A percentile compares a stretch with the other conserved stretches of the same genome.
Evolutionary conservation across 148 eudicot species (phyloP).

Genomic region (Dysphania ambrosioides): DNA sequence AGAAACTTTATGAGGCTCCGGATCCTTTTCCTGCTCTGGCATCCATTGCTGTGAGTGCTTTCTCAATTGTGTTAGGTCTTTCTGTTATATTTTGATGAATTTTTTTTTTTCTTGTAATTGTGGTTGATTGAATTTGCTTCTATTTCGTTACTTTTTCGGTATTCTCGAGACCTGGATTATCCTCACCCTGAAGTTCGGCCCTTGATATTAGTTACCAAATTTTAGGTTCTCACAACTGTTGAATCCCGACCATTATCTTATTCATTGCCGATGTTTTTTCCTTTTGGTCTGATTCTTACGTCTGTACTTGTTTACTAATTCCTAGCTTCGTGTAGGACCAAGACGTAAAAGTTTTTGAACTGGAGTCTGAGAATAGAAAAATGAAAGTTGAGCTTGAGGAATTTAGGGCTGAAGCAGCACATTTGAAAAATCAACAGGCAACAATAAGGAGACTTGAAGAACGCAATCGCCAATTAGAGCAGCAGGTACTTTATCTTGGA

Average conservation of each 20-base stretch:
- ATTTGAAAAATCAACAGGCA: constrained; percentile 97
- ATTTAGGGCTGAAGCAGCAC: constrained; percentile 87
- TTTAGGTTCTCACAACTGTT: neutral
- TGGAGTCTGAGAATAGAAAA: constrained; percentile 89
- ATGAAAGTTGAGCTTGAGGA: constrained; percentile 99
- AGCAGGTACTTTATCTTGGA: constrained; percentile 51
- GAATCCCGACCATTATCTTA: neutral
- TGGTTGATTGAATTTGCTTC: neutral
- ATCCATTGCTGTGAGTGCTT: constrained; percentile 73
- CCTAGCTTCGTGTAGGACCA: constrained; percentile 57
- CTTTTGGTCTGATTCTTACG: neutral
- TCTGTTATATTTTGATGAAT: neutral
- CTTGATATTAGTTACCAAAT: neutral
- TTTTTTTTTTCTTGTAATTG: too few species aligned
- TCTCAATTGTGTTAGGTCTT: constrained; percentile 5
- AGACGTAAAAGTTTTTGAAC: constrained; percentile 66
- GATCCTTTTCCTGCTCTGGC: constrained; percentile 93
- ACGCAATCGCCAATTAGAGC: constrained; percentile 90
- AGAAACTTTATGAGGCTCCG: constrained; percentile 98
- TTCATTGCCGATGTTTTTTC: neutral
- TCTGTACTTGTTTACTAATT: constrained; percentile 11
- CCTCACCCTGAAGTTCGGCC: neutral
- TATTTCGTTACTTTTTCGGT: neutral
- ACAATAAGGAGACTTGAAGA: constrained; percentile 98
- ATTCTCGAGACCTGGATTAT: neutral